Percentiles rank a stretch among this genome's conserved stretches.
Evolutionary conservation across 1,284 basidiomycete species (phyloP).

Genomic region (Leccinum pachyderme): DNA sequence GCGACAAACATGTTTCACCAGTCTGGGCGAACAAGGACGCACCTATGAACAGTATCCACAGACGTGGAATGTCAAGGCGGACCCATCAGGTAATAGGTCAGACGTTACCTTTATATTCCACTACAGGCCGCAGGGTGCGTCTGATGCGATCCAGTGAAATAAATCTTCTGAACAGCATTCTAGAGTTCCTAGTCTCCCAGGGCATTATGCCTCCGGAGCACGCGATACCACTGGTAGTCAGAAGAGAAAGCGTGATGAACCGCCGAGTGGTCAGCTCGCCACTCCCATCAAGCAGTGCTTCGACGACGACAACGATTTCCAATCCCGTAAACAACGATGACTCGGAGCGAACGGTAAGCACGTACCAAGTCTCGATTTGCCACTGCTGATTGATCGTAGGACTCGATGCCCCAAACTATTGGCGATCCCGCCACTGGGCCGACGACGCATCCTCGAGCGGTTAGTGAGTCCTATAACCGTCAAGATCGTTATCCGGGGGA

Average conservation of each 20-base stretch:
- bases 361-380: neutral
- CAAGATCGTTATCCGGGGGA: conserved; percentile 13
- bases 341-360: conserved; percentile 10
- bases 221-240: conserved; percentile 1
- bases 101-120: conserved; percentile 60
- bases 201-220: conserved; percentile 17
- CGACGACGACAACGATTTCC: conserved; percentile 8
- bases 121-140: conserved; percentile 51
- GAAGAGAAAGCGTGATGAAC: conserved; percentile 6
- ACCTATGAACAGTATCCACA: conserved; percentile 39
- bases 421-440: conserved; percentile 5
- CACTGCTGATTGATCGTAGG: conserved; percentile 10
- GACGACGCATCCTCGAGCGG: conserved; percentile 7
- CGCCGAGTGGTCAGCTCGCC: conserved; percentile 13
- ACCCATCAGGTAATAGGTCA: conserved; percentile 39
- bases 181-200: conserved; percentile 24
- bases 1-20: conserved; percentile 7
- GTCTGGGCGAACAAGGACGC: conserved; percentile 43
- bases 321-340: neutral
- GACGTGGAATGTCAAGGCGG: conserved; percentile 52
- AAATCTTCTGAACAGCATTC: neutral
- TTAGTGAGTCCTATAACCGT: conserved; percentile 10
- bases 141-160: neutral
- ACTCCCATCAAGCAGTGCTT: neutral
- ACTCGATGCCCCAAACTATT: conserved; percentile 3